Percentiles rank a stretch among this genome's conserved stretches.
Conservation (phyloP, 176 grass and related monocot species). For the Puya raimondii region DNA sequence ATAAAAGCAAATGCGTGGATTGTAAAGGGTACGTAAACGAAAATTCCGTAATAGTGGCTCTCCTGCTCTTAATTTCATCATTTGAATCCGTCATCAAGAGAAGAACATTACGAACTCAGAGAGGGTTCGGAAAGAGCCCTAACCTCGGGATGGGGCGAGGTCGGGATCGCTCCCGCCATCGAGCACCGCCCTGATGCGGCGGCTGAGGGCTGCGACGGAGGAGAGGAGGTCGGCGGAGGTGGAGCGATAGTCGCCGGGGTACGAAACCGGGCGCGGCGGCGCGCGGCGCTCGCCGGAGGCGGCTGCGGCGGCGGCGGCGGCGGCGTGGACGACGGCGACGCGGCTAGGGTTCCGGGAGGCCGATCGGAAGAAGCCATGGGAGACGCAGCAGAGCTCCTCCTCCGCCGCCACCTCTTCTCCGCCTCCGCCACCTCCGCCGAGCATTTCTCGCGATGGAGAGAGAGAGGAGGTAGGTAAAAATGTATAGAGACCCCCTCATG, state of each 20-base stretch:
- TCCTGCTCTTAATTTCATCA: background rate
- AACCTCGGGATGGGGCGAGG: slow-evolving; percentile 7
- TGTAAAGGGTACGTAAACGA: no score
- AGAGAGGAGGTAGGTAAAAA: no score
- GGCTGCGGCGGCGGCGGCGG: background rate
- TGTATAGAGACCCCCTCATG: no score
- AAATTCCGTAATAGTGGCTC: no score
- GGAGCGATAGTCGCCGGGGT: slow-evolving; percentile 29
- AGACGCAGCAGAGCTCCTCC: slow-evolving; percentile 53
- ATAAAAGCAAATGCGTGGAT: no score
- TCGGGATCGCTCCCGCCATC: slow-evolving; percentile 16
- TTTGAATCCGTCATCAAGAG: background rate
- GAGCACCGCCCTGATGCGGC: slow-evolving; percentile 26
- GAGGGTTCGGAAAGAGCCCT: background rate
- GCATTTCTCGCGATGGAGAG: no score
- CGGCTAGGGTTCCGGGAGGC: slow-evolving; percentile 14
- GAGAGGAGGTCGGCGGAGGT: slow-evolving; percentile 39
- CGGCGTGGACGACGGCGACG: slow-evolving; percentile 33
- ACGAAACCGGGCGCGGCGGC: background rate
- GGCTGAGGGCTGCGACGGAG: slow-evolving; percentile 31
- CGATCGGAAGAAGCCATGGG: slow-evolving; percentile 50
- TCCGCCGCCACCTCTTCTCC: background rate
- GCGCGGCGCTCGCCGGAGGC: no score
- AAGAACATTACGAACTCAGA: background rate
- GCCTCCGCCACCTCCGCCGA: slow-evolving; percentile 7